Evolutionary conservation across 139 green algal genomes (phyloP), one percentile per base, ranked within the genome.

Genomic region (Coccomyxa sp.): DNA sequence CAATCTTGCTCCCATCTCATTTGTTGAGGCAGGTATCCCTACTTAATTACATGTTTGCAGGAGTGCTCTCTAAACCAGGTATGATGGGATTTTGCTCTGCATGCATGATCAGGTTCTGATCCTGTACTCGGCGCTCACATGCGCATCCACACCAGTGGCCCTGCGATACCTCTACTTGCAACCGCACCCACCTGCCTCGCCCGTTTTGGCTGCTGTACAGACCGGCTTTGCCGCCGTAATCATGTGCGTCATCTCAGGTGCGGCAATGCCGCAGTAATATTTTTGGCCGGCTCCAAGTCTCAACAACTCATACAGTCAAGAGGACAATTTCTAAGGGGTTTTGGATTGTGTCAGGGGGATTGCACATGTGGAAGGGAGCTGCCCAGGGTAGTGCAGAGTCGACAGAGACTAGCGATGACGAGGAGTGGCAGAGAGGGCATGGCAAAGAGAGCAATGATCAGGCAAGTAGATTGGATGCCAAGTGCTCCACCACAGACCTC

Each of bases 151-250:
- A 17, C 81, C 81, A 58, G 71, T 78, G 38, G 81, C 81, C 0
- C 11, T 84, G 74, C 71, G 81, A 18, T 84, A 81, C 32, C 58
- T 84, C 45, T 84, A 84, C 16, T 60, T 60, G 25, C 67, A 68
- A 13, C 57, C 57, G 0, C 67, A 76, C 32, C 81, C 81, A 25
- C 81, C 81, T 17, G 71, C 60, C 25, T 28, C 81, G 13, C 25
- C 81, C 28, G 81, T 84, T 17, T 58, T 84, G n/a, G 77, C 81
- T n/a, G 81, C 74, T 75, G 81, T 76, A 25, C 81, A 84, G 71
- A 84, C 81, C 45, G 68, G 45, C 13, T 51, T 84, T 28, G 81
- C 81, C 23, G 57, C 81, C 58, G 71, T 80, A 0, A 84, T 84
- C n/a, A 51, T 84, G 13, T 12, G 58, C 14, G 51, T 75, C 45